Conservation (phyloP, 2,329 filamentous ascomycete species). For the Lasiodiplodia sp. region DNA sequence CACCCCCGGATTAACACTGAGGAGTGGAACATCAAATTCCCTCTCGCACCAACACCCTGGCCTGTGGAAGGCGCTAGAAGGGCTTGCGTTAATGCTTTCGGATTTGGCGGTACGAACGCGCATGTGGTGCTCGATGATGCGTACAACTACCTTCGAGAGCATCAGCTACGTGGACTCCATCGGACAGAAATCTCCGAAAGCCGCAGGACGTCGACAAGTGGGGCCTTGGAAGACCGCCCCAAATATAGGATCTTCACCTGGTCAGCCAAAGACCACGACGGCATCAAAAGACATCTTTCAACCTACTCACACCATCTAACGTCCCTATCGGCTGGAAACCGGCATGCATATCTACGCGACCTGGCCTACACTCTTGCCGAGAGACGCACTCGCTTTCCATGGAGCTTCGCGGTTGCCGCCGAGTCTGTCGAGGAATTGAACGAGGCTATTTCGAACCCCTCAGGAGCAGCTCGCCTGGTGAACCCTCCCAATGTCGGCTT, state of each 20-base stretch:
- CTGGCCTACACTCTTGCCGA: constrained; percentile 25
- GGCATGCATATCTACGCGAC: constrained; percentile 15
- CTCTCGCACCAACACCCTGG: constrained; percentile 30
- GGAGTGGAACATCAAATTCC: constrained; percentile 32
- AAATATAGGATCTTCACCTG: constrained; percentile 30
- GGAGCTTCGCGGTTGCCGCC: constrained; percentile 3
- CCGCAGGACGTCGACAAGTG: constrained; percentile 12
- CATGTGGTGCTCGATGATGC: constrained; percentile 39
- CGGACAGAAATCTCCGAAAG: constrained; percentile 2
- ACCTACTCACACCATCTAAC: background rate
- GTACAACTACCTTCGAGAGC: constrained; percentile 1
- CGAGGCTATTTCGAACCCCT: background rate
- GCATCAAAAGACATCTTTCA: constrained; percentile 22
- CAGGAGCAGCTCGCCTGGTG: constrained; percentile 35
- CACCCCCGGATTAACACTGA: constrained; percentile 31
- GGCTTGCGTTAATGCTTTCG: constrained; percentile 36
- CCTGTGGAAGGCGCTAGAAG: constrained; percentile 29
- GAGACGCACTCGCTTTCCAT: background rate
- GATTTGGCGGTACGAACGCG: constrained; percentile 39
- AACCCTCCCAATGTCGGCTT: constrained; percentile 36
- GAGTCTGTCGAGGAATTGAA: background rate
- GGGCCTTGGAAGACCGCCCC: background rate
- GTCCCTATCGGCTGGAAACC: constrained; percentile 14
- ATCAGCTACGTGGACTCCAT: constrained; percentile 32
- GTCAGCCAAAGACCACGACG: constrained; percentile 31